Conservation (phyloP, 345 rosid species). For the Heritiera fomes region DNA sequence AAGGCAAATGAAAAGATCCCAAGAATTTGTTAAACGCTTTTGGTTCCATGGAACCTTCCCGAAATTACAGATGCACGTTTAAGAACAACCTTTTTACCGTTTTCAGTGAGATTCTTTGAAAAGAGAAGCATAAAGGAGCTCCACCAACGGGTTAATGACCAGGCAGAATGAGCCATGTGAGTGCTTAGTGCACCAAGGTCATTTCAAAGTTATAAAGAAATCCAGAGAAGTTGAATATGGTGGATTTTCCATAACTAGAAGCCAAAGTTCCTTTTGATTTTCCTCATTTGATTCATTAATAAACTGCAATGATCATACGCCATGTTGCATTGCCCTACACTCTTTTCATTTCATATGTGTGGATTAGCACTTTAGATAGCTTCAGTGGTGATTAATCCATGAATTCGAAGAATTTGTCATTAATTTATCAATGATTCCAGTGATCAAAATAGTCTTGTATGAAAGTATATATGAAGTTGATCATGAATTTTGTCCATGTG, state of each 20-base stretch:
- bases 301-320: not conserved
- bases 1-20: conserved; percentile 14
- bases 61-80: conserved; percentile 1
- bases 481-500: too few relatives aligned
- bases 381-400: not conserved
- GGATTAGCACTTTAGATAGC: too few relatives aligned
- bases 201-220: conserved; percentile 18
- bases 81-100: conserved; percentile 7
- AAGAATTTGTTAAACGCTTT: conserved; percentile 15
- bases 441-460: too few relatives aligned
- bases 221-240: not conserved
- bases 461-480: too few relatives aligned
- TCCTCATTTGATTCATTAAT: not conserved
- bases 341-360: not conserved
- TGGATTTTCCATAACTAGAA: conserved; percentile 9
- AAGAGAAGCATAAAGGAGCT: conserved; percentile 23
- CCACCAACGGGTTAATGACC: not conserved
- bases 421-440: too few relatives aligned
- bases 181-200: conserved; percentile 18
- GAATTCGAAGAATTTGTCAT: not conserved
- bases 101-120: conserved; percentile 1
- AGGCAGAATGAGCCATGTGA: not conserved
- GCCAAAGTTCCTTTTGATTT: not conserved
- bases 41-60: conserved; percentile 17
- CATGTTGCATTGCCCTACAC: not conserved